Evolutionary conservation across 176 grass and related monocot species (phyloP), one percentile per base, ranked within the genome.

Genomic region (Carex scoparia): DNA sequence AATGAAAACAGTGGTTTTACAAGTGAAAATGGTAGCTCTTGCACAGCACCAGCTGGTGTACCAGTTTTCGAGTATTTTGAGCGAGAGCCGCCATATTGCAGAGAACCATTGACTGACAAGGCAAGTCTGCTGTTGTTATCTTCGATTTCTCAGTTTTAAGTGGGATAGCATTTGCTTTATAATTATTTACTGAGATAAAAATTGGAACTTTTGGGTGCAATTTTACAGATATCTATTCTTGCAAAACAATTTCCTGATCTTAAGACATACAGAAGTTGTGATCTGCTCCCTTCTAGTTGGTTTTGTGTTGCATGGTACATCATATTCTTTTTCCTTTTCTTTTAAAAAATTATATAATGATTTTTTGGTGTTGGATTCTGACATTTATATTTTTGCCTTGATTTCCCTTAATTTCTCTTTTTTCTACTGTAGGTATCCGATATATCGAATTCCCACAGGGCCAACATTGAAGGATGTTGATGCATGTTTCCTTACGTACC

Each of bases 221-320:
- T 48, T 48, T 58, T 89, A 54, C 91, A 99, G 97, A 81, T 96
- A 85, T 91, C 91, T 81, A 78, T 86, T 88, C 91, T 99, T 89
- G 91, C 88, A 7, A 89, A 84, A 88, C 73, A 75, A 90, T 96
- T 96, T 94, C 91, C 97, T 69, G 81, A 84, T 80, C 84, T 99
- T 5, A 96, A 92, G 88, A 91, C 91, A 80, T 94, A 96, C 44
- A 94, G 75, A 87, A 99, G 97, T 82, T 96, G 91, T 80, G 93
- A 99, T 86, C 83, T 99, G 56, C 86, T 89, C 38, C 85, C 88
- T 55, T 91, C 81, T 38, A 99, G 97, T 89, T 99, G 97, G 97
- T 92, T 99, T 86, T 95, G 91, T 94, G 97, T 94, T 82, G 97
- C 97, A 87, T 99, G 97, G 97, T 99, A 99, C 81, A 73, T 37